phyloP scores from a whole-genome alignment of 805 yeast genomes.

The Saccharomycopsis selenospora region DNA sequence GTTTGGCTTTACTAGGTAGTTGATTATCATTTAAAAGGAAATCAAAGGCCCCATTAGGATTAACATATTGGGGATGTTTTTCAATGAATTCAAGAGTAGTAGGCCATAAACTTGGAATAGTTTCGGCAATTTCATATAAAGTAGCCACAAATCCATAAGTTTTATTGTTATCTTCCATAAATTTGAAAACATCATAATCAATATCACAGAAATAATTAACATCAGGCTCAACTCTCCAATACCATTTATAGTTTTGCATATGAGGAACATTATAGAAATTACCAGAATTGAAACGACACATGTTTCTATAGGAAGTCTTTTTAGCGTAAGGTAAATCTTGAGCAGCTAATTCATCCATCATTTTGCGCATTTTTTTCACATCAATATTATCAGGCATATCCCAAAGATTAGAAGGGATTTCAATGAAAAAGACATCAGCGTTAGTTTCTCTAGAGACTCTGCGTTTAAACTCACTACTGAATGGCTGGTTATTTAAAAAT shows the following conservation, averaged over 20 bases:
- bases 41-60: constrained; percentile 46
- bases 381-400: constrained; percentile 53
- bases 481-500: constrained; percentile 53
- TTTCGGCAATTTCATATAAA: constrained; percentile 53
- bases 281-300: constrained; percentile 64
- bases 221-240: constrained; percentile 67
- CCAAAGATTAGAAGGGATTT: constrained; percentile 43
- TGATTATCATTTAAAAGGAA: constrained; percentile 47
- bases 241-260: constrained; percentile 49
- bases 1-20: constrained; percentile 41
- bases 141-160: constrained; percentile 59
- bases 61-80: constrained; percentile 44
- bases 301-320: constrained; percentile 51
- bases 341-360: constrained; percentile 35
- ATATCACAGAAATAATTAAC: constrained; percentile 53
- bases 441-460: constrained; percentile 33
- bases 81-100: constrained; percentile 48
- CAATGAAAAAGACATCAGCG: constrained; percentile 23
- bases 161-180: constrained; percentile 50
- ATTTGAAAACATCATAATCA: constrained; percentile 60
- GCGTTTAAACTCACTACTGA: constrained; percentile 41
- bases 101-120: constrained; percentile 53
- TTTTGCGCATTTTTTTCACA: constrained; percentile 33
- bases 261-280: constrained; percentile 53
- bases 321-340: constrained; percentile 52